A percentile compares a stretch with the other conserved stretches of the same genome.
Conservation (phyloP, 1,139 yeast genomes). For the Saccharomyces uvarum region DNA sequence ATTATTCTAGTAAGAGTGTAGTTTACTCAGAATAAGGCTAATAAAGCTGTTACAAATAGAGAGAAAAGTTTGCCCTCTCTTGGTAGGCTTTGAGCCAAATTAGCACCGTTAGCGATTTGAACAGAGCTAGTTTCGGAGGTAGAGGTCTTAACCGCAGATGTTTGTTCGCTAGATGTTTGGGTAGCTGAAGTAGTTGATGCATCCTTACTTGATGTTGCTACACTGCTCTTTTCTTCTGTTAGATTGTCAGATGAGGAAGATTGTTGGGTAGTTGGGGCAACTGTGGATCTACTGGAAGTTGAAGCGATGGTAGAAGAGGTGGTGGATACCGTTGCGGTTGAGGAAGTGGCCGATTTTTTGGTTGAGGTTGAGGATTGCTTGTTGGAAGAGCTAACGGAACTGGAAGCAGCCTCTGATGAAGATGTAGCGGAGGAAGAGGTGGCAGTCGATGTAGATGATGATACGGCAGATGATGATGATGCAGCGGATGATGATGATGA, state of each 20-base stretch:
- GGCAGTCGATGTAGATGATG: background rate
- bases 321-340: conserved; percentile 6
- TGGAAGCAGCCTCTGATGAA: background rate
- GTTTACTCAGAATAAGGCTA: background rate
- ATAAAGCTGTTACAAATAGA: background rate
- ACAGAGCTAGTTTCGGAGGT: background rate
- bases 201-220: background rate
- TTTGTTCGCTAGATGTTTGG: background rate
- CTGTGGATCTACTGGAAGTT: conserved; percentile 10
- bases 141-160: background rate
- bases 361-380: conserved; percentile 1
- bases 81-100: background rate
- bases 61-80: background rate
- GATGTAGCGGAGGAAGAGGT: background rate
- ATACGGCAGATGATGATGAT: background rate
- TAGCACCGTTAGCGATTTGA: background rate
- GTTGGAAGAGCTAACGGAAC: background rate
- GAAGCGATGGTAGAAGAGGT: conserved; percentile 9
- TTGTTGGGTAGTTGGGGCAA: background rate
- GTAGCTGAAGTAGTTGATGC: background rate
- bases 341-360: background rate
- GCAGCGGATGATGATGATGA: conserved; percentile 13
- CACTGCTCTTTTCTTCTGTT: conserved; percentile 1
- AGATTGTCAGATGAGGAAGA: conserved; percentile 5
- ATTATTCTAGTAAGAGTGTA: background rate